A percentile compares a stretch with the other conserved stretches of the same genome.
Conservation (phyloP, 768 basidiomycete species). For the Chalciporus pseudorubinellus region DNA sequence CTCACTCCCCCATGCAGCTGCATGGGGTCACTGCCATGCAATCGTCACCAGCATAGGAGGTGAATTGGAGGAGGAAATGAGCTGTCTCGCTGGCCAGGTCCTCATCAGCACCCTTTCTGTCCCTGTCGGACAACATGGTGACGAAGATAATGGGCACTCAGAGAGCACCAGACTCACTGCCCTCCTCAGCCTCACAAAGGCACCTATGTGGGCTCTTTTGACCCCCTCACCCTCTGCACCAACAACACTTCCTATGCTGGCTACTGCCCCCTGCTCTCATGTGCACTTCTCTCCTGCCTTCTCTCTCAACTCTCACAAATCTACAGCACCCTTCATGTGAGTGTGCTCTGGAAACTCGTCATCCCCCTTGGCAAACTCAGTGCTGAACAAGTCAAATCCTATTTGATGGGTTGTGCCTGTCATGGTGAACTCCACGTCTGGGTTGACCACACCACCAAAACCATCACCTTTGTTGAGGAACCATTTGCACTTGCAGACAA, state of each 20-base stretch:
- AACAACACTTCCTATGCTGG: constrained; percentile 54
- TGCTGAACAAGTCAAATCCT: constrained; percentile 81
- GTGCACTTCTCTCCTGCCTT: constrained; percentile 87
- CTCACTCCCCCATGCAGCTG: constrained; percentile 93
- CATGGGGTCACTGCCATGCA: constrained; percentile 85
- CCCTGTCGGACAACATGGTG: constrained; percentile 67
- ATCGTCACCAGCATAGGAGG: constrained; percentile 70
- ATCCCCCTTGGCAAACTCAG: constrained; percentile 63
- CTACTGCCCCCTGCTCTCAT: constrained; percentile 87
- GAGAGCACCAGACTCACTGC: constrained; percentile 79
- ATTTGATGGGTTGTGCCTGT: constrained; percentile 88
- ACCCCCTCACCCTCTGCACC: constrained; percentile 68
- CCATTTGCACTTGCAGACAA: constrained; percentile 53
- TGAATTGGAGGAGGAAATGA: constrained; percentile 73
- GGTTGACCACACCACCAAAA: constrained; percentile 85
- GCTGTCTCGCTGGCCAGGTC: constrained; percentile 84
- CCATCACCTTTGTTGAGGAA: constrained; percentile 82
- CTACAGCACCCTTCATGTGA: constrained; percentile 82
- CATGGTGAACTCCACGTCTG: constrained; percentile 83
- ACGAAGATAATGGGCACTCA: constrained; percentile 53
- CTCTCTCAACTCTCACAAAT: constrained; percentile 90
- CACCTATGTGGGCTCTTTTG: constrained; percentile 88
- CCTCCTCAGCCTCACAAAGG: constrained; percentile 76
- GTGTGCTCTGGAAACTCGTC: constrained; percentile 74
- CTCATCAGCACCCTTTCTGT: constrained; percentile 92